phyloP scores from a whole-genome alignment of 345 rosid genomes.

The Eucalyptus cladocalyx region DNA sequence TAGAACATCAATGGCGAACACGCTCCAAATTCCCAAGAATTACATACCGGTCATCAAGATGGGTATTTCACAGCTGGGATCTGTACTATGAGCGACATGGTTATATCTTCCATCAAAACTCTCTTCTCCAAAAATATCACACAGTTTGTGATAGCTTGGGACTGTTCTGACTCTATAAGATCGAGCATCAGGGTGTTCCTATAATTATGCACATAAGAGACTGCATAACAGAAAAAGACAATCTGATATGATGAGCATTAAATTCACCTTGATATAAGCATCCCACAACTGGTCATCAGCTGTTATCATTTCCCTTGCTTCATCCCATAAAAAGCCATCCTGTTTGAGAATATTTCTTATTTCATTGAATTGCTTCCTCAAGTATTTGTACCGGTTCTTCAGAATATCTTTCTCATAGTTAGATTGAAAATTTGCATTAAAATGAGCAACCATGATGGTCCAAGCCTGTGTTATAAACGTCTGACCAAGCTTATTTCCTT shows the following conservation, averaged over 20 bases:
- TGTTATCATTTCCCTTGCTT: slow-evolving; percentile 54
- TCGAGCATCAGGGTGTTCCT: slow-evolving; percentile 87
- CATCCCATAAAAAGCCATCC: slow-evolving; percentile 74
- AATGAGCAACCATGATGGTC: slow-evolving; percentile 50
- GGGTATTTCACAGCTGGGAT: slow-evolving; percentile 14
- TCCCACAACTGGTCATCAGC: slow-evolving; percentile 75
- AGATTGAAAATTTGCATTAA: slow-evolving; percentile 53
- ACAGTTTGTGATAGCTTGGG: slow-evolving; percentile 59
- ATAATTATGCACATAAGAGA: slow-evolving; percentile 12
- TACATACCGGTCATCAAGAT: slow-evolving; percentile 36
- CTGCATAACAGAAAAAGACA: neutral
- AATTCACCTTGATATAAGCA: slow-evolving; percentile 49
- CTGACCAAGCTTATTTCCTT: slow-evolving; percentile 77
- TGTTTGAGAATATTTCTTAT: slow-evolving; percentile 57
- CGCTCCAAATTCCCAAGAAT: neutral
- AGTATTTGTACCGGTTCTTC: slow-evolving; percentile 76
- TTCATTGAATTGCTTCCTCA: slow-evolving; percentile 70
- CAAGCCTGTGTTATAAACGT: slow-evolving; percentile 74
- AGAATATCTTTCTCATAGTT: slow-evolving; percentile 61
- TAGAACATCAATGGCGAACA: neutral
- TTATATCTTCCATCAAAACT: slow-evolving; percentile 49
- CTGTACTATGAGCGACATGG: slow-evolving; percentile 43
- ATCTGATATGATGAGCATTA: neutral
- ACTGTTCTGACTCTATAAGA: slow-evolving; percentile 74
- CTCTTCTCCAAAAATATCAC: slow-evolving; percentile 67